Base-by-base conservation (phyloP, 768 basidiomycete species). In the Lyophyllum semitale region DNA sequence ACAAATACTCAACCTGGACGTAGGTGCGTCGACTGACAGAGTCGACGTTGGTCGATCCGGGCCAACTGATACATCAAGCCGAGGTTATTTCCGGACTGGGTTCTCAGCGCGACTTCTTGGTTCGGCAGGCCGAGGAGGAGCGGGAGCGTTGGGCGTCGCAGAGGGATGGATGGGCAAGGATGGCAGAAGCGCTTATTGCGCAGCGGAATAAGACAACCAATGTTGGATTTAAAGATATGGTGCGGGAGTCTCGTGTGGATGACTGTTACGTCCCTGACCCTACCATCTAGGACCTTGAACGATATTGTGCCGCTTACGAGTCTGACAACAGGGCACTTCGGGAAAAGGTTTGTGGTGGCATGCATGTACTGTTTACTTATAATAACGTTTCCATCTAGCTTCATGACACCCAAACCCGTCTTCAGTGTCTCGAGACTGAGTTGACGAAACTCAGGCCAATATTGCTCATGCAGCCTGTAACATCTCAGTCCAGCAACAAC, bases 361-460 rank as follows among this genome's bases (percentile, higher is more conserved):
- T 51, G 27, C 17, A 15, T 29, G 26, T 23, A 30, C 29, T 22
- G 23, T 49, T 37, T 1, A 32, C 20, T 33, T 2, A 22, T 48
- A 22, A 26, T 59, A 40, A 55, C 38, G 18, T 60, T 6, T 54
- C 7, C 55, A 23, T 54, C 15, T 65, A 91, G 89, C 74, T 92
- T 6, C 67, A 75, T 41, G 85, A 88, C 52, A 75, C 82, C 0
- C 82, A 86, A 58, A 62, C 66, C 5, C 81, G 87, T 35, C 68
- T 86, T 11, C 68, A 77, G 23, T 59, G 73, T 1, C 77, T 92
- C 0, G 89, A 91, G 70, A 63, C 76, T 11, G 89, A 92, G 64
- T 73, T 91, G 8, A 68, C 73, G 2, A 82, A 83, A 57, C 77
- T 92, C 29, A 83, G 84, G 44, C 90, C 90, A 0, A 68, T 90